Percentiles rank a stretch among this genome's conserved stretches.
Conservation (phyloP, 1,284 basidiomycete species). For the Microbotryum intermedium region DNA sequence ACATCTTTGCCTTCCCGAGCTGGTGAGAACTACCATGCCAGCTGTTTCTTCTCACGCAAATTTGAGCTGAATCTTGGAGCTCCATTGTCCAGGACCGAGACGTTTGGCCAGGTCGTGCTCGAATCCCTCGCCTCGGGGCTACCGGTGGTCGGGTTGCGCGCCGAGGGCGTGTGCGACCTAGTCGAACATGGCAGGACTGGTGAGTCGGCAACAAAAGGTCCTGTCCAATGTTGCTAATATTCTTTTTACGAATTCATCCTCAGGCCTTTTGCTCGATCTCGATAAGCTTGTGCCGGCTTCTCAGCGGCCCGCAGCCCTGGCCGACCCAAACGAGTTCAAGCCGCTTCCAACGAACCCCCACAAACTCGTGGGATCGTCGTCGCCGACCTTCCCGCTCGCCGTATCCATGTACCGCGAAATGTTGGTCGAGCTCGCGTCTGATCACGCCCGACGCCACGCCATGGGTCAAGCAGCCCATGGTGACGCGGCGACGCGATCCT, state of each 20-base stretch:
- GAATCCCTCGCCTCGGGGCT: slow-evolving; percentile 50
- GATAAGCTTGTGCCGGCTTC: slow-evolving; percentile 7
- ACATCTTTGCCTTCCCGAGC: slow-evolving; percentile 49
- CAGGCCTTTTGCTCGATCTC: slow-evolving; percentile 23
- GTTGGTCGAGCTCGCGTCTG: slow-evolving; percentile 39
- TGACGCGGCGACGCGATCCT: slow-evolving; percentile 43
- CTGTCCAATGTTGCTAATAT: too few relatives aligned
- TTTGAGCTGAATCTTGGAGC: neutral
- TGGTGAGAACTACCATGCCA: slow-evolving; percentile 9
- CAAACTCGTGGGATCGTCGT: slow-evolving; percentile 17
- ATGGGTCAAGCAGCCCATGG: slow-evolving; percentile 42
- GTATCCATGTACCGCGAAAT: slow-evolving; percentile 44
- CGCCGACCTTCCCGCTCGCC: slow-evolving; percentile 39
- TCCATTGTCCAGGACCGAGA: slow-evolving; percentile 41
- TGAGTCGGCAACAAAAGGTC: neutral
- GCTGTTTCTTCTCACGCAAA: neutral
- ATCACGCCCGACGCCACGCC: slow-evolving; percentile 38
- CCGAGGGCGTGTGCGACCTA: slow-evolving; percentile 51
- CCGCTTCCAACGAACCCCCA: slow-evolving; percentile 17
- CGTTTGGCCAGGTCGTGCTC: slow-evolving; percentile 51
- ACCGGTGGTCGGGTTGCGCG: slow-evolving; percentile 50
- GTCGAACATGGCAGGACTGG: slow-evolving; percentile 46
- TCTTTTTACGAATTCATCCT: neutral
- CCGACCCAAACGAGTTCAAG: slow-evolving; percentile 37
- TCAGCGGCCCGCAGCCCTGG: slow-evolving; percentile 13